These are phyloP conservation scores for Crucihimalaya himalaica DNA, from an alignment of 345 rosid genomes.

Conservation along the genomic window DNA sequence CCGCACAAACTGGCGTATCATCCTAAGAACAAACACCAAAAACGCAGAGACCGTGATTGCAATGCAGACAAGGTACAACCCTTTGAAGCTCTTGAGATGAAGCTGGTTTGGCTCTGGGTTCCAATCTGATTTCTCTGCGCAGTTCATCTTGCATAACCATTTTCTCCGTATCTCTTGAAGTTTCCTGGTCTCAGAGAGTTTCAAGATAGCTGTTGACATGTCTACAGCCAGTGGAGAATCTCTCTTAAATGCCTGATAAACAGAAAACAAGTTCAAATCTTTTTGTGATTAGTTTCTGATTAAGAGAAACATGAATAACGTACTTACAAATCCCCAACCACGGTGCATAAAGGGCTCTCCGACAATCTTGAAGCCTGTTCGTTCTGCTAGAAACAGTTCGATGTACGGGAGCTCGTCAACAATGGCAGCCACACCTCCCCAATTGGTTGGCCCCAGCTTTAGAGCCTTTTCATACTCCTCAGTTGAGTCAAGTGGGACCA, in stretches of 20 bases:
- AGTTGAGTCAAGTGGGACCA: constrained; percentile 58
- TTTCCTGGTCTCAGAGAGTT: constrained; percentile 71
- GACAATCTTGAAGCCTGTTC: constrained; percentile 59
- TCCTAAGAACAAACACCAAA: constrained; percentile 50
- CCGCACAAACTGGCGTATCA: constrained; percentile 53
- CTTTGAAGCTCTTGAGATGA: constrained; percentile 75
- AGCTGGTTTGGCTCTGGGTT: constrained; percentile 57
- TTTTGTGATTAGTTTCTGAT: not conserved
- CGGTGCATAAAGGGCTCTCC: constrained; percentile 76
- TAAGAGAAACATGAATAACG: constrained; percentile 5
- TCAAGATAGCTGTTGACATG: constrained; percentile 82
- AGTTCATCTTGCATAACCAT: constrained; percentile 68
- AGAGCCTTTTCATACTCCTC: constrained; percentile 72
- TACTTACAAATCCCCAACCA: constrained; percentile 98
- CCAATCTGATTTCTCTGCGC: constrained; percentile 40
- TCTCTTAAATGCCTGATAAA: constrained; percentile 69
- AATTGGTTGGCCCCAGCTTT: constrained; percentile 54
- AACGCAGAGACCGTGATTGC: constrained; percentile 50
- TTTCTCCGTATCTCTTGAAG: constrained; percentile 58
- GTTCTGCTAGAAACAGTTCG: constrained; percentile 64
- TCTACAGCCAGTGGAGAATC: constrained; percentile 75
- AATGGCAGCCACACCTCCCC: constrained; percentile 85
- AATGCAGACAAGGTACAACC: constrained; percentile 66
- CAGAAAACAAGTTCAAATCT: not conserved
- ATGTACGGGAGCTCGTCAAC: constrained; percentile 81